Conservation (phyloP, 2,329 filamentous ascomycete genomes). For the Pseudocercospora cruenta region DNA sequence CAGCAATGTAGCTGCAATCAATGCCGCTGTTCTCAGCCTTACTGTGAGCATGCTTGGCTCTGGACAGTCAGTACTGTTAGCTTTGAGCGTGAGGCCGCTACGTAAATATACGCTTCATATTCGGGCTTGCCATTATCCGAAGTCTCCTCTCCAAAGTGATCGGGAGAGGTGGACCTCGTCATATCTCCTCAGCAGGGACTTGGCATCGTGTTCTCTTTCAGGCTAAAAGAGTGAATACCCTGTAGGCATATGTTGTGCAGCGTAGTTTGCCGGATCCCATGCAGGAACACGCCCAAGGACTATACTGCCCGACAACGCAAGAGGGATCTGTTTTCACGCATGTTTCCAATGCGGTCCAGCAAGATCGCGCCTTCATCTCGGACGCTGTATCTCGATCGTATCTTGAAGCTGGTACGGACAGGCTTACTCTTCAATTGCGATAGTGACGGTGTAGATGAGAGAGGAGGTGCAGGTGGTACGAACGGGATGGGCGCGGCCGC, state of each 20-base stretch:
- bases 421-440: neutral
- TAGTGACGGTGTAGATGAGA: neutral
- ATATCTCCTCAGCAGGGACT: neutral
- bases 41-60: neutral
- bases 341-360: too few relatives aligned
- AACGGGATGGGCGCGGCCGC: too few relatives aligned
- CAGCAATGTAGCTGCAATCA: neutral
- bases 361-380: too few relatives aligned
- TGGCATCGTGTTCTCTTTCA: neutral
- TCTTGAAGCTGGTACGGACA: neutral
- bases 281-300: neutral
- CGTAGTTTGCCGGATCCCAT: neutral
- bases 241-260: neutral
- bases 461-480: neutral
- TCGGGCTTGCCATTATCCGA: neutral
- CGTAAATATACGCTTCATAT: neutral
- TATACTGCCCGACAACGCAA: neutral
- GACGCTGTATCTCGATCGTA: neutral
- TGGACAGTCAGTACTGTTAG: neutral
- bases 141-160: neutral
- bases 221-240: neutral
- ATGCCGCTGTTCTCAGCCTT: neutral
- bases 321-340: neutral
- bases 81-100: neutral
- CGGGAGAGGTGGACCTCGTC: neutral